Base-by-base conservation (phyloP, 179 eudicot species). In the Beta macrorhiza region DNA sequence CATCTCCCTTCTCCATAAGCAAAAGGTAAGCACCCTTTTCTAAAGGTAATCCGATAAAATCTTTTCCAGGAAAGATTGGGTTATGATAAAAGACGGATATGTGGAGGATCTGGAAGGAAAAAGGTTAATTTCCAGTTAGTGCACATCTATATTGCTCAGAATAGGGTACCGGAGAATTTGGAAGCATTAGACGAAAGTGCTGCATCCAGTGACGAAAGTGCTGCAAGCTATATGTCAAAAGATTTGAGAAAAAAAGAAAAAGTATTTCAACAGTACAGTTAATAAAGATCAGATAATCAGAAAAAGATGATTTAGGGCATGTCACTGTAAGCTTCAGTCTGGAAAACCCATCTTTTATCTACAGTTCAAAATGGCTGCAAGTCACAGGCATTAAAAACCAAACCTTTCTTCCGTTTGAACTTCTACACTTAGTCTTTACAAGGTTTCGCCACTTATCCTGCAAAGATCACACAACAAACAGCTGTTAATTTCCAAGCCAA, bases 371-470 rank as follows among this genome's bases (percentile, higher is more conserved):
- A 73, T 55, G 17, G 57, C 5, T 74, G 53, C 15, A 51, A 37
- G 72, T 17, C 12, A 80, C 7, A 63, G 69, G 78, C 42, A 65
- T n/a, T 53, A 52, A 45, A 80, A 80, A 52, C 44, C 67, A 65
- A 62, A 80, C 83, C 83, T 80, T n/a, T 53, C 29, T 74, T 64
- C 67, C 12, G 45, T 42, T 65, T 47, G 55, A 74, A 52, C 70
- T 74, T 55, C 55, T 64, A 74, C 83, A 74, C 11, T 80, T 74
- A 65, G 83, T 62, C 74, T 80, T 80, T 10, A 80, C 78, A 64
- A 80, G 83, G 79, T 80, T 80, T 42, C 83, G 72, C 83, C 83
- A 80, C 79, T 80, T 80, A 64, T 80, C 83, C 83, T 80, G 74
- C 83, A 74, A 59, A 80, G 73, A 62, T 55, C 78, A 37, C 42